phyloP scores from a whole-genome alignment of 2,329 filamentous ascomycete genomes.

The Falciphora oryzae region DNA sequence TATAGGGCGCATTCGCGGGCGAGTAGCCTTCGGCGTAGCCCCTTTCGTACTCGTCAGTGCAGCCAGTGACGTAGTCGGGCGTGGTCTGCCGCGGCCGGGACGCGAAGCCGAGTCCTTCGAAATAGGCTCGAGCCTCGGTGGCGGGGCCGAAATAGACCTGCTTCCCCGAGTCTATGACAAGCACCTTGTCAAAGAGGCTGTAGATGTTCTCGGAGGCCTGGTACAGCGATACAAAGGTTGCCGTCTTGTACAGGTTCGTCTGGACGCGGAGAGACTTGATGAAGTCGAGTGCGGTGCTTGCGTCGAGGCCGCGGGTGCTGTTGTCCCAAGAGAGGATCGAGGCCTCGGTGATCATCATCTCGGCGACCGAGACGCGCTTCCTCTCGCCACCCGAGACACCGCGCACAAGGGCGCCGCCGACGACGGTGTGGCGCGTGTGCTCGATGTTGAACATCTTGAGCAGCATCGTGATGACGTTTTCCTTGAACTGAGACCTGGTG shows the following conservation, averaged over 20 bases:
- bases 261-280: slow-evolving; percentile 64
- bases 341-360: slow-evolving; percentile 72
- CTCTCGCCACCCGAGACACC: slow-evolving; percentile 76
- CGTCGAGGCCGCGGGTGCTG: slow-evolving; percentile 49
- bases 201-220: slow-evolving; percentile 82
- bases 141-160: slow-evolving; percentile 72
- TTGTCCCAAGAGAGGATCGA: slow-evolving; percentile 73
- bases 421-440: slow-evolving; percentile 77
- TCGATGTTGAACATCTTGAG: slow-evolving; percentile 93
- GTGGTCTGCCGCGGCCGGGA: slow-evolving; percentile 73
- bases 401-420: slow-evolving; percentile 75
- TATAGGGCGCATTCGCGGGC: slow-evolving; percentile 60
- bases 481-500: slow-evolving; percentile 63
- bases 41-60: slow-evolving; percentile 78
- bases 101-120: slow-evolving; percentile 70
- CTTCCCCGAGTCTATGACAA: slow-evolving; percentile 70
- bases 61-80: slow-evolving; percentile 75
- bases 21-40: slow-evolving; percentile 66
- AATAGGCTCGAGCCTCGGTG: slow-evolving; percentile 63
- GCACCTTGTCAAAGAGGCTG: slow-evolving; percentile 73
- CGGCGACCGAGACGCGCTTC: slow-evolving; percentile 76
- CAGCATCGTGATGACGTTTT: slow-evolving; percentile 66
- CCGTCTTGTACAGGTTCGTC: slow-evolving; percentile 78
- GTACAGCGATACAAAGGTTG: slow-evolving; percentile 81
- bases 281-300: slow-evolving; percentile 49